phyloP scores from a whole-genome alignment of 176 grass and related monocot species.

The Aegilops bicornis region DNA sequence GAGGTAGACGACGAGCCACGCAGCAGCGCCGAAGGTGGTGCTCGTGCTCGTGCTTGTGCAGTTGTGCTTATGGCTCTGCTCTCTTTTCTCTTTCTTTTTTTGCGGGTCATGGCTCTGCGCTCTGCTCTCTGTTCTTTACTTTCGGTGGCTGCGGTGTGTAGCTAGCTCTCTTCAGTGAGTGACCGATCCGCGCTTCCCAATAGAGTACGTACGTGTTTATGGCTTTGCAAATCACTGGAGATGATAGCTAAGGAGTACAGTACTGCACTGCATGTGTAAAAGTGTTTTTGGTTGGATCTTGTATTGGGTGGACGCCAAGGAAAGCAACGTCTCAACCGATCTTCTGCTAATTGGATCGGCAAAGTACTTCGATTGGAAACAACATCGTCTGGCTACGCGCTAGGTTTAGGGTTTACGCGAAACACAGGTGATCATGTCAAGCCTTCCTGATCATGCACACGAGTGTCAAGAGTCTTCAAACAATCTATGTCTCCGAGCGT shows the following conservation, averaged over 20 bases:
- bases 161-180: no score
- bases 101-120: no score
- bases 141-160: no score
- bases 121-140: no score
- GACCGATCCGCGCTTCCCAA: no score
- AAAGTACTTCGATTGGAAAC: not conserved
- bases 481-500: not conserved
- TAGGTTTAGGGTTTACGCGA: not conserved
- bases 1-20: constrained; percentile 70
- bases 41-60: not conserved
- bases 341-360: not conserved
- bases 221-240: not conserved
- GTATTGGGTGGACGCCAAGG: not conserved
- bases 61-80: no score
- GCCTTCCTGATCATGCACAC: not conserved
- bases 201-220: not conserved
- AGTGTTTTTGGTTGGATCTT: not conserved
- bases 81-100: no score
- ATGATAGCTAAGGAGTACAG: not conserved
- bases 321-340: not conserved
- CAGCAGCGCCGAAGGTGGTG: constrained; percentile 42
- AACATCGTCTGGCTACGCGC: not conserved
- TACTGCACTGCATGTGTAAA: not conserved
- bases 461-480: not conserved
- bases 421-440: not conserved